Evolutionary conservation across 1,284 basidiomycete species (phyloP), one percentile per base, ranked within the genome.

Genomic region (Rhizopogon parksii): DNA sequence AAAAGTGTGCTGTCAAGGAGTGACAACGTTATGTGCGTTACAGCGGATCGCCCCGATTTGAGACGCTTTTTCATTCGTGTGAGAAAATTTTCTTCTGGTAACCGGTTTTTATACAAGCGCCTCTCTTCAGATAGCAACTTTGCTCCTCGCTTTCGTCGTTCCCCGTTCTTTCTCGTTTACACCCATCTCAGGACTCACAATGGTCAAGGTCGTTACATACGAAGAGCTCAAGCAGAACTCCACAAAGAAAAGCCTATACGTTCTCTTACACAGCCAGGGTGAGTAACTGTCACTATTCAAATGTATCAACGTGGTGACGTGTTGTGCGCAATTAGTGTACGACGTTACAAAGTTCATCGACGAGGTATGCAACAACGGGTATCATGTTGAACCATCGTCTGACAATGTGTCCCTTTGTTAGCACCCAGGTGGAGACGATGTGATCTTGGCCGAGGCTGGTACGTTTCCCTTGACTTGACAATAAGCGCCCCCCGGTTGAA

Each of bases 351-450:
- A 88, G 67, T 99, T 99, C 82, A 76, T 95, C 62, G 94, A 98
- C 72, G 95, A 99, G 87, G 91, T 95, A 70, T 56, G 76, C 68
- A 38, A 30, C 17, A 1, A n/a, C 47, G 35, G n/a, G 48, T 27
- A 12, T 40, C 36, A 35, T 11, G 25, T 19, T 34, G 4, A 19
- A 34, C 11, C 27, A 43, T 14, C 17, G 2, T n/a, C 35, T 39
- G 47, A 52, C 56, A 47, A 47, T 49, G 36, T 42, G 40, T 21
- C 34, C 34, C 37, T 12, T 15, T 40, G 60, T 19, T 64, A 96
- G 92, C 95, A 97, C 71, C 92, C 93, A 21, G 94, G 95, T 72
- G 95, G 95, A 59, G 95, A 98, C 74, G 95, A 99, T 73, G 95
- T 99, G 51, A 82, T 99, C 57, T 70, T 97, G 52, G 87, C 89